Evolutionary conservation across 2,329 filamentous ascomycete genomes (phyloP), one percentile per base, ranked within the genome.

Genomic region (Fusarium newnesense): DNA sequence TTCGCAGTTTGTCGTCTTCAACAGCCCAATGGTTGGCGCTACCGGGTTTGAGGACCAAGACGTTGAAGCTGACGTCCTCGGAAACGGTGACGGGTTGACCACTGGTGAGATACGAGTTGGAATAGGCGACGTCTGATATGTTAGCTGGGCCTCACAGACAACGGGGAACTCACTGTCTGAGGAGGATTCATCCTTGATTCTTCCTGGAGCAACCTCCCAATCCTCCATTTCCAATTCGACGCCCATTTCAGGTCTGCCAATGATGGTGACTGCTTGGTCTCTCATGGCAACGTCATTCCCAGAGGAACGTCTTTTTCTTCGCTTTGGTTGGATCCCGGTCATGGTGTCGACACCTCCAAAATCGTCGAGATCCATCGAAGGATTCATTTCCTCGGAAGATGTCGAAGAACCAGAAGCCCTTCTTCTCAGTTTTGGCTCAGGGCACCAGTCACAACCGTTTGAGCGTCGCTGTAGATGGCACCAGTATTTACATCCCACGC

Each of bases 131-230:
- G 36, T 84, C 85, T 86, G 28, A 26, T 7, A 13, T 32, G 46
- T 57, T 36, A 26, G 44, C 60, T 42, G 52, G n/a, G 32, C 13
- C 49, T 3, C n/a, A 19, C 16, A 40, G 56, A 40, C 24, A 26
- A 64, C 24, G 39, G 28, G 16, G 11, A 39, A 80, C 84, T 71
- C 77, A 85, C 84, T 84, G 34, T 82, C 79, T 4, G 76, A 73
- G 2, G 76, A 71, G 3, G 67, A 63, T 8, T 77, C 68, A 39
- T 81, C 79, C 13, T 73, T 75, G 36, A 85, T 75, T 28, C 82
- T 80, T 21, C 85, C 85, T 2, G 85, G 85, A 0, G 85, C 84
- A 50, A 85, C 69, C 72, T 86, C 85, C 84, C 84, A 86, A 6
- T 80, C 79, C 69, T 86, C 84, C 79, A 85, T 83, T 57, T 84